Evolutionary conservation across 1,139 yeast genomes (phyloP), one percentile per base, ranked within the genome.

Genomic region (Yamadazyma dushanensis): DNA sequence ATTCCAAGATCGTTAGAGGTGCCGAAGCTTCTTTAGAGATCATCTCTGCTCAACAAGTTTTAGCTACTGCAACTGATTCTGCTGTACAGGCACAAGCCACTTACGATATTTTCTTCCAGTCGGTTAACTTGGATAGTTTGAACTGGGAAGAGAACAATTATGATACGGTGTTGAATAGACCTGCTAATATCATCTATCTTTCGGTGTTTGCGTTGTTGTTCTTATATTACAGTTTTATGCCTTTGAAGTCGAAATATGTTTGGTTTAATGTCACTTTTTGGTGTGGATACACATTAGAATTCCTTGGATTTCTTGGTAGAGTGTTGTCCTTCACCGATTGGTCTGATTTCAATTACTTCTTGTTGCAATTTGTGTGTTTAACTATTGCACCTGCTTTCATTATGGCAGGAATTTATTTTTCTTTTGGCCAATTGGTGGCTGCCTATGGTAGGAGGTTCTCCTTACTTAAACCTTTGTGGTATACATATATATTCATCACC

Each of bases 261-360:
- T 62, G 63, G 60, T 61, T 51, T 38, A 59, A 61, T 41, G 40
- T 59, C 23, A 51, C 63, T 2, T 59, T 61, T 37, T 49, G 57
- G 36, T 53, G 60, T 40, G 65, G 65, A 3, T 57, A 45, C 36
- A 51, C 53, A 2, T 47, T 60, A 18, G 63, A 60, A 44, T 66
- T 81, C 35, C 56, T 76, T 9, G 96, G 96, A 3, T 89, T 84
- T 51, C 58, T 78, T 34, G 90, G 87, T 4, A 66, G 97, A 43
- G 55, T 63, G 3, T 46, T 65, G 27, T 60, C 78, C 10, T 58
- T 76, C 34, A 59, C 68, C 35, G 61, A 64, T 41, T 61, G 75
- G 43, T 56, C 41, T 3, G 44, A 59, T 31, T 37, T 43, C 10
- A 41, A 50, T 36, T 49, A 47, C 25, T 66, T 54, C 40, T 41